A percentile compares a stretch with the other conserved stretches of the same genome.
Conservation (phyloP, 2,329 filamentous ascomycete genomes). For the Anthostomella pinea region DNA sequence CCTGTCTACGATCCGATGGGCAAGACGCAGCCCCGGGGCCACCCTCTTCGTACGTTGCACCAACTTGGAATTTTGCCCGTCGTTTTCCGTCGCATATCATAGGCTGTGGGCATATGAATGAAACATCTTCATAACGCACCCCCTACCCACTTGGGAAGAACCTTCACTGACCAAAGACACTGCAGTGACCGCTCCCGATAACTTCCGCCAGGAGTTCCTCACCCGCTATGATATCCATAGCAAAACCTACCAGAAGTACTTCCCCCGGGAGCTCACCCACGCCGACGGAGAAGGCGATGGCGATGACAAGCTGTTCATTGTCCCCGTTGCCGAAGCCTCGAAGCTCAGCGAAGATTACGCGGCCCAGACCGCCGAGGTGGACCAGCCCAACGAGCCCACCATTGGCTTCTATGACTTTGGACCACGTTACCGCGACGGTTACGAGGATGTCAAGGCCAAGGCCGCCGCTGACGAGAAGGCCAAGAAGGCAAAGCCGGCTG, state of each 20-base stretch:
- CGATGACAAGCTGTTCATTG: neutral
- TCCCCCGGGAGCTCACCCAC: neutral
- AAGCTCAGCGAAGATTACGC: neutral
- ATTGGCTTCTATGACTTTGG: neutral
- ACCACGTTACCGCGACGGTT: neutral
- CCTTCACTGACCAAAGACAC: no score
- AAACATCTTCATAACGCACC: no score
- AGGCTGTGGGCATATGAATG: no score
- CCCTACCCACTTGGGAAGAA: no score
- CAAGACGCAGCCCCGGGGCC: neutral
- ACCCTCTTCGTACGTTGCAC: slow-evolving; percentile 1
- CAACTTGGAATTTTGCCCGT: no score
- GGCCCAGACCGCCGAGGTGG: neutral
- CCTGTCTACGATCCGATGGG: neutral
- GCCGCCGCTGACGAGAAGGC: neutral
- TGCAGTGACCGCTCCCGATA: neutral
- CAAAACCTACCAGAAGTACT: neutral
- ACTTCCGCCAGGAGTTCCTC: neutral
- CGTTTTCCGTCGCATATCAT: no score
- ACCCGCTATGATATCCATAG: neutral
- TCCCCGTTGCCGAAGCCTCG: neutral
- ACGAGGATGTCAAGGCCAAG: neutral
- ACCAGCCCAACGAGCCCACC: neutral
- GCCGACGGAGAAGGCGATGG: slow-evolving; percentile 2
- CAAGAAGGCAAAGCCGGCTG: neutral